These are phyloP conservation scores for Vigna hirtella DNA, from an alignment of 306 rosid genomes.

Conservation along the genomic window DNA sequence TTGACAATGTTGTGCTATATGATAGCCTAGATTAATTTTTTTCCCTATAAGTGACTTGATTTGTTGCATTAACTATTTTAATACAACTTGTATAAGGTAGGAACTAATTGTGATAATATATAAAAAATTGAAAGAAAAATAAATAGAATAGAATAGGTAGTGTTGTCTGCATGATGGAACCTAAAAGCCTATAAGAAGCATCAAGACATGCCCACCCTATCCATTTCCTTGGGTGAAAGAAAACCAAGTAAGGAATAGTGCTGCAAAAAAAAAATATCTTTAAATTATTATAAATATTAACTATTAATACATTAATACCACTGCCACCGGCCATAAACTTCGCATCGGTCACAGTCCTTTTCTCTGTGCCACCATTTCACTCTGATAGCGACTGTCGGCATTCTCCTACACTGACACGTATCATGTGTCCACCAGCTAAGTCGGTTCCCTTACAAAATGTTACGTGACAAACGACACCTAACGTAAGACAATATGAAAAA, in stretches of 20 bases:
- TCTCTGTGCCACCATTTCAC: background rate
- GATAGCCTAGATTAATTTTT: no score
- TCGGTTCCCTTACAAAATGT: background rate
- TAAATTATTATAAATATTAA: background rate
- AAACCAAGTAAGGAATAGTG: background rate
- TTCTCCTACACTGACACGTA: constrained; percentile 25
- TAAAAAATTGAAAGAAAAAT: background rate
- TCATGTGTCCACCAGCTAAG: background rate
- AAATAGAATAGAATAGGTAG: background rate
- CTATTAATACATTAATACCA: background rate
- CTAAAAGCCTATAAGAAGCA: constrained; percentile 20
- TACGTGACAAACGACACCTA: no score
- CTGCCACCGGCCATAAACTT: constrained; percentile 20
- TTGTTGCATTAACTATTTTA: no score
- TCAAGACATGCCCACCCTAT: constrained; percentile 17
- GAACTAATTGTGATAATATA: background rate
- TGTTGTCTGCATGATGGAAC: background rate
- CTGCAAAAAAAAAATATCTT: background rate
- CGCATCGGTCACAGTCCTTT: constrained; percentile 11
- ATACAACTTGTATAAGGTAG: background rate
- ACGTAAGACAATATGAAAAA: no score
- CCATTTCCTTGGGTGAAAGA: constrained; percentile 21
- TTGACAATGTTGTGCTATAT: no score
- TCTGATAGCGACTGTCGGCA: constrained; percentile 61
- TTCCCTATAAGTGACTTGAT: no score